Evolutionary conservation across 495 filamentous ascomycete species (phyloP), one percentile per base, ranked within the genome.

Genomic region (Aspergillus diversus): DNA sequence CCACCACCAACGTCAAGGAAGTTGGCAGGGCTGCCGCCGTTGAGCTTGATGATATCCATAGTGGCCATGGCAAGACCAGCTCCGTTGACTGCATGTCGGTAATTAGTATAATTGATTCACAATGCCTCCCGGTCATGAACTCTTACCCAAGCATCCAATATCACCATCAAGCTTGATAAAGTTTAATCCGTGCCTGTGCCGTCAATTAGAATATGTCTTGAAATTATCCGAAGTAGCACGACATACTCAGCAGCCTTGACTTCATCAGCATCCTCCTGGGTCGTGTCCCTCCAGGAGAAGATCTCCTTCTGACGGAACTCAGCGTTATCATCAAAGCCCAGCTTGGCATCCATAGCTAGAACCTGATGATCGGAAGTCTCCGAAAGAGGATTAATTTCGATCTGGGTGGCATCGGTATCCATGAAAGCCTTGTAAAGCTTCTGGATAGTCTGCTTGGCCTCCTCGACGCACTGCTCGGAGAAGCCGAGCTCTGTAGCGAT

Each of bases 21-120:
- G 85, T 99, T 99, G 61, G 95, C 95, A 57, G 95, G 95, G 71
- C 84, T 84, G 56, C 95, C 95, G 71, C 95, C 95, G 81, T 99
- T 99, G 33, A 99, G 87, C 86, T 99, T 99, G 86, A 99, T 99
- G 80, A 99, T 98, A 79, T 99, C 95, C 95, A 99, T 99, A 68
- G 95, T 99, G 59, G 95, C 95, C 95, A 99, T 99, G 74, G 95
- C 95, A 61, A 99, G 90, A 82, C 95, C 95, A 67, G 95, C 95
- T 76, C 95, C 95, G 79, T 99, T 99, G 81, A 99, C 95, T 75
- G 47, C 1, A 60, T 11, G 35, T 6, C 15, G 15, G 12, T 50
- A 27, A 33, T 79, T 66, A 80, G 74, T 50, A 57, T 54, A 17
- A 34, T 16, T 8, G 35, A 42, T 33, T 17, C 5, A 8, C 17